phyloP scores from a whole-genome alignment of 2,329 filamentous ascomycete species.

The Monosporascus cannonballus region DNA sequence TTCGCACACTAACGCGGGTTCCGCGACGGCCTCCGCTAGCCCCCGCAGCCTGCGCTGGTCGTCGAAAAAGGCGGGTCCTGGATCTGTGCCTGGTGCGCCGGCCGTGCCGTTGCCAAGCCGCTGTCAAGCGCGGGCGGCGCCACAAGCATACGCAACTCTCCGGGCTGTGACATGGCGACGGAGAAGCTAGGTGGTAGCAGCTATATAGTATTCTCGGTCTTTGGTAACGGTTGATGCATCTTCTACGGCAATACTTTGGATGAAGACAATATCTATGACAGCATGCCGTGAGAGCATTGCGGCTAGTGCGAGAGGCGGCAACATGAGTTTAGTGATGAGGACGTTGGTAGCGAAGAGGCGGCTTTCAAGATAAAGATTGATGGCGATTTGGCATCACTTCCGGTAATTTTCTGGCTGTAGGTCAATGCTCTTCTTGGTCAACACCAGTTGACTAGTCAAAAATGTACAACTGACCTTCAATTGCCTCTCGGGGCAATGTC shows the following conservation, averaged over 20 bases:
- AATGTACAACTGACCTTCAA: too few relatives aligned
- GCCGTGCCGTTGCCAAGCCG: slow-evolving; percentile 35
- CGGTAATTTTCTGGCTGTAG: too few relatives aligned
- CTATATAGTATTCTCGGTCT: slow-evolving; percentile 32
- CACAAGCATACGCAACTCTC: slow-evolving; percentile 25
- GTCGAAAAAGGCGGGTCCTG: slow-evolving; percentile 25
- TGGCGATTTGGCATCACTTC: too few relatives aligned
- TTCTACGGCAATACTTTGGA: slow-evolving; percentile 27
- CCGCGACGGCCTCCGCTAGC: slow-evolving; percentile 26
- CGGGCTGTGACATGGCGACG: slow-evolving; percentile 30
- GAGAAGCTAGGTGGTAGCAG: slow-evolving; percentile 32
- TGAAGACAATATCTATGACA: slow-evolving; percentile 27
- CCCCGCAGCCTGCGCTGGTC: slow-evolving; percentile 33
- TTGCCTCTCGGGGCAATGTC: too few relatives aligned
- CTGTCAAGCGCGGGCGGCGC: slow-evolving; percentile 31
- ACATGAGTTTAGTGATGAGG: not conserved
- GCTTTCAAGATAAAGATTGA: too few relatives aligned
- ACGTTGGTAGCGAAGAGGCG: not conserved
- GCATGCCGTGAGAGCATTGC: slow-evolving; percentile 29
- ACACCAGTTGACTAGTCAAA: too few relatives aligned
- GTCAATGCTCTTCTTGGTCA: too few relatives aligned
- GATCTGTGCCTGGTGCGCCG: slow-evolving; percentile 11
- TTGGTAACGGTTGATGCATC: slow-evolving; percentile 34
- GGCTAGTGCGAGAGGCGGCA: slow-evolving; percentile 19
- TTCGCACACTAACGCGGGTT: slow-evolving; percentile 22